These are phyloP conservation scores for Wallacemonas collosoma DNA, from an alignment of 208 protist species.

Conservation along the genomic window DNA sequence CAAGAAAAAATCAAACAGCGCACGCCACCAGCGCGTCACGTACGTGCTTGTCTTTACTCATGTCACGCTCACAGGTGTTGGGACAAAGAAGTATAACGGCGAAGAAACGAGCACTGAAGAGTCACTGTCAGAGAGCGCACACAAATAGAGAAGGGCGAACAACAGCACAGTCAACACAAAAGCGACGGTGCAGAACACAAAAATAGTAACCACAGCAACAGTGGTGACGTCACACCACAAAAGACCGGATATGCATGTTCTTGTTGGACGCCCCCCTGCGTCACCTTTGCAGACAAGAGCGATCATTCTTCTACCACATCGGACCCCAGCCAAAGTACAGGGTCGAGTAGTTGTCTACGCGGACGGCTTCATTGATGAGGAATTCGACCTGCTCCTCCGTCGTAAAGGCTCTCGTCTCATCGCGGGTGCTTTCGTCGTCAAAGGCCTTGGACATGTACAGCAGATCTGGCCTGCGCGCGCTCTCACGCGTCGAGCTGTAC, in stretches of 20 bases:
- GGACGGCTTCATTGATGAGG: constrained; percentile 87
- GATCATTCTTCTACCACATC: constrained; percentile 55
- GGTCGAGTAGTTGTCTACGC: constrained; percentile 87
- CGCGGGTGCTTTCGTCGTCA: constrained; percentile 68
- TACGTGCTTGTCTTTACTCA: background rate
- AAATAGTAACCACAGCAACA: constrained; percentile 14
- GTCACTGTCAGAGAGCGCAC: background rate
- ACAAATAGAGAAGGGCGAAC: background rate
- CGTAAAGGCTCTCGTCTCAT: constrained; percentile 47
- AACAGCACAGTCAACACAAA: background rate
- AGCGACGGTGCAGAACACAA: background rate
- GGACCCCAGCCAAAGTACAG: constrained; percentile 93
- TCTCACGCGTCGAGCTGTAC: constrained; percentile 82
- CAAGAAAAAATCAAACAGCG: background rate
- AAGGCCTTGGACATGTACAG: constrained; percentile 92
- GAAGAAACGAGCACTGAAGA: background rate
- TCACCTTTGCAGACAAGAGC: no score
- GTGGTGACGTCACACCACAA: no score
- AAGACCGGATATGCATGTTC: no score
- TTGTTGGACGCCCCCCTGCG: no score
- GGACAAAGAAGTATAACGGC: background rate
- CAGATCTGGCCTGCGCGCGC: constrained; percentile 75
- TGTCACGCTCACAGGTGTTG: background rate
- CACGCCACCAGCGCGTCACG: no score
- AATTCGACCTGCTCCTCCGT: constrained; percentile 83